Evolutionary conservation across 2,329 filamentous ascomycete genomes (phyloP).

Genomic region (Hypoxylon sp.): DNA sequence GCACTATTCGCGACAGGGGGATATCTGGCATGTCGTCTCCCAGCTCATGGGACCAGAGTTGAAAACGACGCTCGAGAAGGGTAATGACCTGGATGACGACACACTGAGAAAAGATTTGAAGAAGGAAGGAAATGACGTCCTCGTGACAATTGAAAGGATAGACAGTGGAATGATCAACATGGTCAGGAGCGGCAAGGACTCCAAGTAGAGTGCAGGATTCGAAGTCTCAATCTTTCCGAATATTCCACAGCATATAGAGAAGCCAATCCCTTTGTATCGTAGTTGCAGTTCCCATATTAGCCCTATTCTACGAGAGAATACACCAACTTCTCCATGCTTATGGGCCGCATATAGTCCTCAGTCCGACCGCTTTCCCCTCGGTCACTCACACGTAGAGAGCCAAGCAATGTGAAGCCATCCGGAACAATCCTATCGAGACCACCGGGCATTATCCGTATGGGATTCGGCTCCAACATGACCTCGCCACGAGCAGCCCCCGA

Average conservation of each 20-base stretch:
- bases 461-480: conserved; percentile 23
- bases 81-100: background rate
- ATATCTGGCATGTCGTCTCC: conserved; percentile 38
- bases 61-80: background rate
- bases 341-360: conserved; percentile 26
- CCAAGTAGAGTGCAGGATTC: background rate
- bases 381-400: conserved; percentile 10
- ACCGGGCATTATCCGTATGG: conserved; percentile 25
- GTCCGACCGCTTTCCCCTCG: conserved; percentile 3
- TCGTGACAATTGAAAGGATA: background rate
- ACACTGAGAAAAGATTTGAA: background rate
- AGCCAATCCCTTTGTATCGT: background rate
- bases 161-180: conserved; percentile 1
- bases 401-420: conserved; percentile 26
- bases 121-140: background rate
- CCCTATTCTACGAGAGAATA: conserved; percentile 14
- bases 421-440: conserved; percentile 22
- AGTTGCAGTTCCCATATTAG: background rate
- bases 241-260: background rate
- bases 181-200: background rate
- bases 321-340: conserved; percentile 29
- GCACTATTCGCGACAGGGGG: conserved; percentile 33
- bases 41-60: conserved; percentile 31
- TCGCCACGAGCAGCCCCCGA: background rate
- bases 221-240: background rate